Evolutionary conservation across 1,284 basidiomycete genomes (phyloP).

Genomic region (Cerioporus squamosus): DNA sequence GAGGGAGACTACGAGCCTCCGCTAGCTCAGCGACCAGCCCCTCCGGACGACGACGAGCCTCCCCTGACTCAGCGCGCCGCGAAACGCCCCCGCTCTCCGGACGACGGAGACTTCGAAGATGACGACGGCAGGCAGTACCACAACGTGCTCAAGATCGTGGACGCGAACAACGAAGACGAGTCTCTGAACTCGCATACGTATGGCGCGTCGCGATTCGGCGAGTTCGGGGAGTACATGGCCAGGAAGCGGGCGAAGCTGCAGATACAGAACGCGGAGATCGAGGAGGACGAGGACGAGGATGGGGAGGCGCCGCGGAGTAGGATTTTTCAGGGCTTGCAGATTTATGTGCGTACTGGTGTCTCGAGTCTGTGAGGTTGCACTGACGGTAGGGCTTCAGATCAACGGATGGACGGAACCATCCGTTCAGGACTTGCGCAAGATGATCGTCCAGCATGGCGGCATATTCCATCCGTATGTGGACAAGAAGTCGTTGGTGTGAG

Average conservation of each 20-base stretch:
- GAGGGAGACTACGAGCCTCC: slow-evolving; percentile 10
- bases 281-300: slow-evolving; percentile 33
- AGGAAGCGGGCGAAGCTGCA: slow-evolving; percentile 92
- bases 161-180: slow-evolving; percentile 12
- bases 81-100: slow-evolving; percentile 27
- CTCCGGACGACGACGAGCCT: slow-evolving; percentile 6
- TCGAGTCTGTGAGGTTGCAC: not conserved
- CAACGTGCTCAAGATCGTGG: slow-evolving; percentile 22
- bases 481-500: slow-evolving; percentile 75
- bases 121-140: slow-evolving; percentile 25
- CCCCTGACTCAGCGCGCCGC: slow-evolving; percentile 10
- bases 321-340: slow-evolving; percentile 75
- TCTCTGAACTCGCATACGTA: slow-evolving; percentile 56
- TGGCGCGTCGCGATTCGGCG: slow-evolving; percentile 80
- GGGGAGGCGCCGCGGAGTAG: slow-evolving; percentile 38
- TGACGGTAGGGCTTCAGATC: slow-evolving; percentile 51
- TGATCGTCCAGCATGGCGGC: slow-evolving; percentile 87
- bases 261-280: slow-evolving; percentile 76
- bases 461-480: slow-evolving; percentile 85
- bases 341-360: slow-evolving; percentile 63
- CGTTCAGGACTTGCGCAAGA: slow-evolving; percentile 79
- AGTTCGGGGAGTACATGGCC: slow-evolving; percentile 86
- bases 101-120: slow-evolving; percentile 17
- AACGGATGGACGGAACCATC: slow-evolving; percentile 93
- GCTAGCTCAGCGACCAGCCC: slow-evolving; percentile 1